Base-by-base conservation (phyloP, 2,329 filamentous ascomycete genomes). In the Didymella keratinophila region DNA sequence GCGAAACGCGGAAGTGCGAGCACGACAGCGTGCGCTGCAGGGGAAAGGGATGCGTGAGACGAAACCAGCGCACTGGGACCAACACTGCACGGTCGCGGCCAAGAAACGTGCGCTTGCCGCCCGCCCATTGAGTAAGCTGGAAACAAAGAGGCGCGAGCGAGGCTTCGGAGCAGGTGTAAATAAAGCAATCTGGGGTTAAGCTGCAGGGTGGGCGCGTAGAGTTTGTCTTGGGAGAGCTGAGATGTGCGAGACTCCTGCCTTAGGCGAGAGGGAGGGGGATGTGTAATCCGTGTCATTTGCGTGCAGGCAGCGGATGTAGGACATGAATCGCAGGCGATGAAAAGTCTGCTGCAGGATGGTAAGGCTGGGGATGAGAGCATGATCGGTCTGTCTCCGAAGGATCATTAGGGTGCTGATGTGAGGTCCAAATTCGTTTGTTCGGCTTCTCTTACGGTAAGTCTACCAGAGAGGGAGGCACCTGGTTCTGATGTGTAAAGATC, bases 371-470 rank as follows among this genome's bases (percentile, higher is more conserved):
- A 39, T 32, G n/a, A 20, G 14, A 32, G 2, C 14, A n/a, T 42
- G 34, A 39, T 42, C 6, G 36, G 20, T 34, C 23, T 11, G 39
- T 16, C 23, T 21, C 9, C n/a, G n/a, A 10, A 48, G 48, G 48
- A 57, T 52, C 48, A 44, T 28, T 21, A 57, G n/a, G 6, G 28
- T 52, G 43, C 47, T 52, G 48, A 58, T 34, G 37, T 52, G 36
- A 48, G 37, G 39, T 37, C 11, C 32, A 20, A 25, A 42, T 30
- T 21, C n/a, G 3, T 37, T 4, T 21, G 11, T 16, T 37, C 21
- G 43, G 34, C 43, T 39, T n/a, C 34, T 21, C 27, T 36, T 5
- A 44, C 23, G 30, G 41, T 18, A 21, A 4, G 2, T 37, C 28
- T 32, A 18, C 23, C 8, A 1, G 8, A 45, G 18, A n/a, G 23